These are phyloP conservation scores for Ophiocordyceps robertsii DNA, from an alignment of 2,329 filamentous ascomycete species.

Conservation along the genomic window DNA sequence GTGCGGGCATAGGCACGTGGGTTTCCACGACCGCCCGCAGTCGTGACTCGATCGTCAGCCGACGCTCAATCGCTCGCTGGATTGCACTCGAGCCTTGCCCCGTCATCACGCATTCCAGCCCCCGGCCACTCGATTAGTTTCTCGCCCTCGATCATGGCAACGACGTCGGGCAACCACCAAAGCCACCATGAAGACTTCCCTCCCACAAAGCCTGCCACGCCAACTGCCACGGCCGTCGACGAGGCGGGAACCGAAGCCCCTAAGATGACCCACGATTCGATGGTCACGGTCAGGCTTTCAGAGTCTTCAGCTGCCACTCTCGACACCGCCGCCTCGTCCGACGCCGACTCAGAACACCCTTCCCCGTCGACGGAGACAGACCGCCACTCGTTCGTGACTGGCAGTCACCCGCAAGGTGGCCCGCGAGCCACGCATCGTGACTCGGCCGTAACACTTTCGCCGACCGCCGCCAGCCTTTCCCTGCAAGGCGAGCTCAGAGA, in stretches of 20 bases:
- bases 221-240: conserved; percentile 7
- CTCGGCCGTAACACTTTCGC: conserved; percentile 14
- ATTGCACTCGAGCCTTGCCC: conserved; percentile 8
- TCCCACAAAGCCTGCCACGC: conserved; percentile 7
- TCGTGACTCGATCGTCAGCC: neutral
- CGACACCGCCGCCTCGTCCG: conserved; percentile 24
- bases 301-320: conserved; percentile 43
- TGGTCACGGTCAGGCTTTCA: conserved; percentile 65
- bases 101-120: conserved; percentile 15
- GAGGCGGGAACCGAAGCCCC: conserved; percentile 17
- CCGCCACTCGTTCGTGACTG: conserved; percentile 3
- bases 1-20: neutral
- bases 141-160: conserved; percentile 10
- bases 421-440: conserved; percentile 6
- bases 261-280: conserved; percentile 48
- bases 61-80: conserved; percentile 6
- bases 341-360: conserved; percentile 8
- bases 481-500: conserved; percentile 23
- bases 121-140: conserved; percentile 7
- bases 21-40: conserved; percentile 1
- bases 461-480: conserved; percentile 13
- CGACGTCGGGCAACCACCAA: conserved; percentile 13
- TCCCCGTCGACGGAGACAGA: conserved; percentile 6
- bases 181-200: conserved; percentile 14
- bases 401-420: neutral